phyloP scores from a whole-genome alignment of 495 filamentous ascomycete species.

The Elaphomyces granulatus region DNA sequence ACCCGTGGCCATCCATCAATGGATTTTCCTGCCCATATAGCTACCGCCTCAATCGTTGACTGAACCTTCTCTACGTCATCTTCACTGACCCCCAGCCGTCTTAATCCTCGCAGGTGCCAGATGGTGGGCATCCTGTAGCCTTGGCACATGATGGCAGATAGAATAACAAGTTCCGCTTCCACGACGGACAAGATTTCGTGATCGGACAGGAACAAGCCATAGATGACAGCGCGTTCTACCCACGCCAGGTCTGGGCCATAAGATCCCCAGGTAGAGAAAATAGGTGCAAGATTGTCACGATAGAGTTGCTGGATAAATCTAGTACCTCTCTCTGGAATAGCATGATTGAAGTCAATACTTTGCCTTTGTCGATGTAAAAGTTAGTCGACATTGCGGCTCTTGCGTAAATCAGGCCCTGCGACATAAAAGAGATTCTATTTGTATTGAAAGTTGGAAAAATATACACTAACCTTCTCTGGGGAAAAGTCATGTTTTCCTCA shows the following conservation, averaged over 20 bases:
- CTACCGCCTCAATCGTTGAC: slow-evolving; percentile 5
- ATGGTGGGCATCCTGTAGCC: slow-evolving; percentile 36
- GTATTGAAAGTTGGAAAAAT: too few species aligned
- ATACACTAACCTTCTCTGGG: slow-evolving; percentile 2
- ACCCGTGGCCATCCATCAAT: slow-evolving; percentile 8
- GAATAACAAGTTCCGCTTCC: slow-evolving; percentile 41
- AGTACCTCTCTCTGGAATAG: slow-evolving; percentile 5
- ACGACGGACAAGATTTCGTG: slow-evolving; percentile 34
- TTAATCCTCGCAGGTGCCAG: slow-evolving; percentile 43
- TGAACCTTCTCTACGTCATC: slow-evolving; percentile 31
- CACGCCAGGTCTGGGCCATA: slow-evolving; percentile 8
- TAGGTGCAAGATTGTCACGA: slow-evolving; percentile 8
- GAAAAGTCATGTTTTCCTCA: slow-evolving; percentile 4
- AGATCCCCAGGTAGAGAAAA: slow-evolving; percentile 9
- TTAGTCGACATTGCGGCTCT: too few species aligned
- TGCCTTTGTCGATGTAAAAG: too few species aligned
- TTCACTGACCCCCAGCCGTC: slow-evolving; percentile 35
- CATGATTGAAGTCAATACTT: slow-evolving; percentile 5
- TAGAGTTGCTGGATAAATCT: slow-evolving; percentile 11
- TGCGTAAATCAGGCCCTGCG: too few species aligned
- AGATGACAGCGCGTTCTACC: slow-evolving; percentile 25
- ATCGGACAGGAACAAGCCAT: slow-evolving; percentile 44
- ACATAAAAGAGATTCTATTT: too few species aligned
- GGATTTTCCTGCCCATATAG: slow-evolving; percentile 5
- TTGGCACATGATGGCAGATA: slow-evolving; percentile 45